phyloP scores from a whole-genome alignment of 2,329 filamentous ascomycete species.

The Aschersonia sp. region DNA sequence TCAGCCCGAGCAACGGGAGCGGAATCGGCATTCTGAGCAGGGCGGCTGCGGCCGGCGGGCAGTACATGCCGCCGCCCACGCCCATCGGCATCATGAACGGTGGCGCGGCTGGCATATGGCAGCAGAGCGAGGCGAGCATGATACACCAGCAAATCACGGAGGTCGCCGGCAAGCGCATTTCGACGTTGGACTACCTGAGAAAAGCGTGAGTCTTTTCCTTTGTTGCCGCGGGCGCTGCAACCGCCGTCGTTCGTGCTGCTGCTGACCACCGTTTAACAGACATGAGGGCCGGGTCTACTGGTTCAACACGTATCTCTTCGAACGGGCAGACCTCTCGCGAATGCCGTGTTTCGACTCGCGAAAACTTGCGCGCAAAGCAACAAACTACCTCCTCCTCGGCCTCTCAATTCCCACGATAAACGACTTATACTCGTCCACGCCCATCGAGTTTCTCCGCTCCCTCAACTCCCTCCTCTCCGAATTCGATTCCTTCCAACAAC shows the following conservation, averaged over 20 bases:
- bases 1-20: conserved; percentile 3
- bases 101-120: conserved; percentile 11
- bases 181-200: conserved; percentile 80
- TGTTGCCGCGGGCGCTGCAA: neutral
- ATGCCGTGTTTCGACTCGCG: conserved; percentile 77
- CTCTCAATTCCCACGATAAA: conserved; percentile 81
- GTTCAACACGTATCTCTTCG: conserved; percentile 95
- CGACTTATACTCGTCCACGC: conserved; percentile 68
- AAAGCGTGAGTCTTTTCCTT: conserved; percentile 56
- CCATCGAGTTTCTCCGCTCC: conserved; percentile 74
- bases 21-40: conserved; percentile 4
- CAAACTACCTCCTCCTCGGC: conserved; percentile 85
- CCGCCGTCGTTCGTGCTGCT: neutral
- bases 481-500: conserved; percentile 85
- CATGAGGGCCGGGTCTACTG: conserved; percentile 93
- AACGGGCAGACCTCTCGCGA: conserved; percentile 61
- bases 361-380: conserved; percentile 77
- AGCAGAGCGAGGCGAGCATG: conserved; percentile 31
- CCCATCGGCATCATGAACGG: conserved; percentile 3
- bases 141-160: conserved; percentile 61
- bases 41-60: conserved; percentile 2
- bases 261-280: conserved; percentile 28
- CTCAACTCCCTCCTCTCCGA: conserved; percentile 76
- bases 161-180: conserved; percentile 80
- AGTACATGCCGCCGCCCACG: conserved; percentile 9